phyloP scores from a whole-genome alignment of 2,329 filamentous ascomycete species.

The Ampelomyces quisqualis region DNA sequence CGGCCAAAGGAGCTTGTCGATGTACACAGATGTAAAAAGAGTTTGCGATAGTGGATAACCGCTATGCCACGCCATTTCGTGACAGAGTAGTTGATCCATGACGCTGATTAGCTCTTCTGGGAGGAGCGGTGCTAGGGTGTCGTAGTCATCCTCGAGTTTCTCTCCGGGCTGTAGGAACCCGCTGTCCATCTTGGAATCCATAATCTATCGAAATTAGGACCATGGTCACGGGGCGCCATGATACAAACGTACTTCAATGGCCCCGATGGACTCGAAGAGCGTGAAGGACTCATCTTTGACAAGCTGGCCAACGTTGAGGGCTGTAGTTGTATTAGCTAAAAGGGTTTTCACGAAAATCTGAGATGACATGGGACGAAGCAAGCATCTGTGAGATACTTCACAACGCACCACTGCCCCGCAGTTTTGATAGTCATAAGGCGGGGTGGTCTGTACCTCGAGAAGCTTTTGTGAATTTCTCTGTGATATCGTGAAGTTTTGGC shows the following conservation, averaged over 20 bases:
- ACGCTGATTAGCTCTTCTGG: conserved; percentile 86
- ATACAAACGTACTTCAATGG: conserved; percentile 61
- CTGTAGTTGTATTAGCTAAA: conserved; percentile 49
- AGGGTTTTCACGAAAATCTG: background rate
- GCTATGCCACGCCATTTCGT: conserved; percentile 96
- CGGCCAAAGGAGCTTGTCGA: conserved; percentile 78
- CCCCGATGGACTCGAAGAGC: conserved; percentile 89
- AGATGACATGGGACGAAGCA: background rate
- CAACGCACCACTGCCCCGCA: conserved; percentile 14
- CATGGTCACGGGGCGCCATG: background rate
- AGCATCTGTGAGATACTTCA: conserved; percentile 7
- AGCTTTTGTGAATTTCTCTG: conserved; percentile 56
- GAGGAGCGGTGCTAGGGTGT: conserved; percentile 66
- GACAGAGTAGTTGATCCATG: conserved; percentile 87
- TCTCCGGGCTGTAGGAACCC: conserved; percentile 78
- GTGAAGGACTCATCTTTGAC: conserved; percentile 95
- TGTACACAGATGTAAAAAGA: conserved; percentile 86
- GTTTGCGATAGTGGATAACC: conserved; percentile 96
- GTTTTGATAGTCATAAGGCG: background rate
- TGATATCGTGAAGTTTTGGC: conserved; percentile 55
- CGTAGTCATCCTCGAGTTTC: conserved; percentile 79
- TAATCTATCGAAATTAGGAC: conserved; percentile 64
- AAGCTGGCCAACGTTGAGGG: conserved; percentile 74
- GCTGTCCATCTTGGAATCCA: conserved; percentile 99
- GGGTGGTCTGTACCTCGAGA: conserved; percentile 50